A percentile compares a stretch with the other conserved stretches of the same genome.
Conservation (phyloP, 106 monocot species). For the Iris macrosiphon region DNA sequence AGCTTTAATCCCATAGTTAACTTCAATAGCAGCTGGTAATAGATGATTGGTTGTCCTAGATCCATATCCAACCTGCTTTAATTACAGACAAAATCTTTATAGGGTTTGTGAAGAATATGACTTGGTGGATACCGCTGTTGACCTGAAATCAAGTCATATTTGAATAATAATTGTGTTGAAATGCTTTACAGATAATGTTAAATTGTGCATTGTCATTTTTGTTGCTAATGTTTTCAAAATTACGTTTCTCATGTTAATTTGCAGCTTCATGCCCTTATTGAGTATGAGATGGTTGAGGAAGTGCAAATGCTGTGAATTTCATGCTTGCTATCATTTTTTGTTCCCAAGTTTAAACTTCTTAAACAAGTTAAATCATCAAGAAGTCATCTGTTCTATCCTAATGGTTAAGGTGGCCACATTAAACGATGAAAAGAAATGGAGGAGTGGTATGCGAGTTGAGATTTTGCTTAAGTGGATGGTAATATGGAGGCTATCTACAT, state of each 20-base stretch:
- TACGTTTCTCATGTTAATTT: conserved; percentile 8
- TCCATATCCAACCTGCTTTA: too few relatives aligned
- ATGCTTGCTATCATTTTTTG: not conserved
- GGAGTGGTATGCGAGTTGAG: conserved; percentile 74
- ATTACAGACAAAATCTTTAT: too few relatives aligned
- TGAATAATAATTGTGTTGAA: too few relatives aligned
- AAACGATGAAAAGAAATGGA: conserved; percentile 84
- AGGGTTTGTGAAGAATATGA: too few relatives aligned
- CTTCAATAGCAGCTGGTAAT: too few relatives aligned
- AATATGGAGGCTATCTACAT: conserved; percentile 4
- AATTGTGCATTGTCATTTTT: not conserved
- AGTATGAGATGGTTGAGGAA: conserved; percentile 57
- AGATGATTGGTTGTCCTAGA: too few relatives aligned
- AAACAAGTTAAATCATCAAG: not conserved
- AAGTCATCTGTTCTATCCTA: not conserved
- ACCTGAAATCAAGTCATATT: too few relatives aligned
- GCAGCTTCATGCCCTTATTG: conserved; percentile 79
- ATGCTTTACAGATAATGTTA: too few relatives aligned
- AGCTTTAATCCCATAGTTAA: too few relatives aligned
- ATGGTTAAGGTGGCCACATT: conserved; percentile 40
- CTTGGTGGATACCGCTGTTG: too few relatives aligned
- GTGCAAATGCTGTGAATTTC: conserved; percentile 67
- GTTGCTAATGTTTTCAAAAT: not conserved
- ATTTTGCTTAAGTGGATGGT: conserved; percentile 47
- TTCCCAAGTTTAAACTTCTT: not conserved